Evolutionary conservation across 1,284 basidiomycete genomes (phyloP).

Genomic region (Cutaneotrichosporon sp.): DNA sequence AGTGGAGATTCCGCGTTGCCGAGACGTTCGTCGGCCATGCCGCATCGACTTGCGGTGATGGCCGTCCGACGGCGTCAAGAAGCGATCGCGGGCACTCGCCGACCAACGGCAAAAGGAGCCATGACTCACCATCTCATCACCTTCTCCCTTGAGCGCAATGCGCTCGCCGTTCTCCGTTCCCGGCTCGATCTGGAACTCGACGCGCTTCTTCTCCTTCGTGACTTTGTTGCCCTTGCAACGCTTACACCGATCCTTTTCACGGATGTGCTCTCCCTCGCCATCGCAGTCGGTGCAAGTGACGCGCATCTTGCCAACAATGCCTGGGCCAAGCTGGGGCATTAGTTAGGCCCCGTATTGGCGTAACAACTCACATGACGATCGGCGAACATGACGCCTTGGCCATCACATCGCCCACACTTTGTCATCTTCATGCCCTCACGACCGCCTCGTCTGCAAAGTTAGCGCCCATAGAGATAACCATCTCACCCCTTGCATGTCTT

Average conservation of each 20-base stretch:
- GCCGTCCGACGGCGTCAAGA: too few relatives aligned
- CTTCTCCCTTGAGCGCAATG: conserved; percentile 82
- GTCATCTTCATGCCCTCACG: conserved; percentile 64
- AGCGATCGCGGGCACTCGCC: too few relatives aligned
- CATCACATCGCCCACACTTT: conserved; percentile 74
- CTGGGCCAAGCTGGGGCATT: conserved; percentile 37
- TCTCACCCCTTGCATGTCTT: conserved; percentile 68
- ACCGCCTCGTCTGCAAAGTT: conserved; percentile 14
- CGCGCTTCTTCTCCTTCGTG: conserved; percentile 77
- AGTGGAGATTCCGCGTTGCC: too few relatives aligned
- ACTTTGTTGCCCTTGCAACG: conserved; percentile 88
- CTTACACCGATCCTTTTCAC: conserved; percentile 94
- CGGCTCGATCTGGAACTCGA: conserved; percentile 77
- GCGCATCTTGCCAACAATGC: conserved; percentile 51
- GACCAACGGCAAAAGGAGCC: background rate
- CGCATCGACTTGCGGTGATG: too few relatives aligned
- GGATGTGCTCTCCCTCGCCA: conserved; percentile 71
- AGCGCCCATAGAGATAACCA: background rate
- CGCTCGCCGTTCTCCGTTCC: conserved; percentile 82
- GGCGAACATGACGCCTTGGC: conserved; percentile 52
- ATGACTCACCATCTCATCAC: conserved; percentile 71
- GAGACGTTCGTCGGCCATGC: too few relatives aligned
- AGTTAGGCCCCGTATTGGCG: background rate
- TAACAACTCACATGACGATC: conserved; percentile 41
- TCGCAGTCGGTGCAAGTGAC: conserved; percentile 69